phyloP scores from a whole-genome alignment of 495 filamentous ascomycete species.

The Penicillium steckii region DNA sequence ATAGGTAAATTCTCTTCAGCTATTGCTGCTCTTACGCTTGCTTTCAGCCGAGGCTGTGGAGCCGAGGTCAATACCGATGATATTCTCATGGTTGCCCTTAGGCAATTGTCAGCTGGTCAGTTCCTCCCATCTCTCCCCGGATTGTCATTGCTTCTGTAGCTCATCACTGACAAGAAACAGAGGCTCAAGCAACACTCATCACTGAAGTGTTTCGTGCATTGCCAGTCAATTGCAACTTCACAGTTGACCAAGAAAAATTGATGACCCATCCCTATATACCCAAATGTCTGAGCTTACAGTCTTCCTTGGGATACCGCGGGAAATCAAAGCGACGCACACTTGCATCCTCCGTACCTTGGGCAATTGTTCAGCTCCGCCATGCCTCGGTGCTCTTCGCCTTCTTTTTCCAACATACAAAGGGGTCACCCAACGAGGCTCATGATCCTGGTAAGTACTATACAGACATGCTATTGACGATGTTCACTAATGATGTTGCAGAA shows the following conservation, averaged over 20 bases:
- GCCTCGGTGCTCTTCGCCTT: conserved; percentile 65
- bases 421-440: conserved; percentile 53
- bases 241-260: conserved; percentile 66
- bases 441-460: conserved; percentile 56
- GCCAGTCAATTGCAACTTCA: conserved; percentile 69
- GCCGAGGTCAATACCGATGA: conserved; percentile 69
- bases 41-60: conserved; percentile 55
- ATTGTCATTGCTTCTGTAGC: not conserved
- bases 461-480: not conserved
- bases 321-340: conserved; percentile 58
- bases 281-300: conserved; percentile 67
- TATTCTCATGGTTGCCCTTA: conserved; percentile 61
- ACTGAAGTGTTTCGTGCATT: conserved; percentile 65
- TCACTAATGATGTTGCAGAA: conserved; percentile 24
- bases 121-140: conserved; percentile 23
- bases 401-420: conserved; percentile 50
- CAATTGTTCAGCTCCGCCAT: conserved; percentile 69
- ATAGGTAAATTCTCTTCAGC: conserved; percentile 52
- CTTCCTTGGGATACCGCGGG: conserved; percentile 63
- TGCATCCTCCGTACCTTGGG: conserved; percentile 69
- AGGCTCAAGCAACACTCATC: conserved; percentile 52
- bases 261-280: conserved; percentile 66
- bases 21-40: conserved; percentile 58
- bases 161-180: conserved; percentile 23
- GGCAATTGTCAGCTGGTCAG: conserved; percentile 49